Conservation (phyloP, 192 early-diverging fungal species). For the Backusella australiensis region DNA sequence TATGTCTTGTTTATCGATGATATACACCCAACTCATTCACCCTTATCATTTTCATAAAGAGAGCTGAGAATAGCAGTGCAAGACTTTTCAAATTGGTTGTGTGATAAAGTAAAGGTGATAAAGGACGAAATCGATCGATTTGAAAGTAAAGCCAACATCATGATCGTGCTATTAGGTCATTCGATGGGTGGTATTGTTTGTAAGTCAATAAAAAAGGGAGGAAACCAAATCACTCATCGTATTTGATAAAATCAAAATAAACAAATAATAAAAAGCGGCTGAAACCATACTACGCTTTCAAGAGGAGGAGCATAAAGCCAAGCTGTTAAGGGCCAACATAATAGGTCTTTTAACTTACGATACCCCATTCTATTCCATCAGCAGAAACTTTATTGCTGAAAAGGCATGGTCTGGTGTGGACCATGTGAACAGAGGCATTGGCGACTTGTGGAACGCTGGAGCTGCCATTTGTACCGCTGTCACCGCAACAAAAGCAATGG, state of each 20-base stretch:
- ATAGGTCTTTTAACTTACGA: constrained; percentile 54
- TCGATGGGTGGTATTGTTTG: constrained; percentile 64
- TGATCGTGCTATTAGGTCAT: constrained; percentile 31
- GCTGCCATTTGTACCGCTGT: background rate
- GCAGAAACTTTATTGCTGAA: constrained; percentile 35
- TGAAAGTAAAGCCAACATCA: constrained; percentile 11
- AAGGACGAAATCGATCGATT: constrained; percentile 19
- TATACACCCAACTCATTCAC: background rate
- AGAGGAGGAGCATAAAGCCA: background rate
- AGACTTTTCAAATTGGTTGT: constrained; percentile 47
- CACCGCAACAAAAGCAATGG: background rate
- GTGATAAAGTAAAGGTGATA: constrained; percentile 33
- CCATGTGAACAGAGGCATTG: constrained; percentile 14
- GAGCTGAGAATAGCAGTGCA: constrained; percentile 38
- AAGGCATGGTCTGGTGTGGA: constrained; percentile 7
- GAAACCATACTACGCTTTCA: constrained; percentile 42
- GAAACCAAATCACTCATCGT: background rate
- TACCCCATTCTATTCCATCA: constrained; percentile 52
- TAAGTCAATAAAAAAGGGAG: constrained; percentile 20
- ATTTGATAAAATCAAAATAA: background rate
- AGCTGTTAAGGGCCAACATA: constrained; percentile 20
- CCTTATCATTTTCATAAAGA: background rate
- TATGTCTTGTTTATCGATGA: constrained; percentile 1
- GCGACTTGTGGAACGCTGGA: background rate
- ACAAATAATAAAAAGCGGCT: constrained; percentile 33